Base-by-base conservation (phyloP, 1,284 basidiomycete genomes). In the Tetrapyrgos nigripes region DNA sequence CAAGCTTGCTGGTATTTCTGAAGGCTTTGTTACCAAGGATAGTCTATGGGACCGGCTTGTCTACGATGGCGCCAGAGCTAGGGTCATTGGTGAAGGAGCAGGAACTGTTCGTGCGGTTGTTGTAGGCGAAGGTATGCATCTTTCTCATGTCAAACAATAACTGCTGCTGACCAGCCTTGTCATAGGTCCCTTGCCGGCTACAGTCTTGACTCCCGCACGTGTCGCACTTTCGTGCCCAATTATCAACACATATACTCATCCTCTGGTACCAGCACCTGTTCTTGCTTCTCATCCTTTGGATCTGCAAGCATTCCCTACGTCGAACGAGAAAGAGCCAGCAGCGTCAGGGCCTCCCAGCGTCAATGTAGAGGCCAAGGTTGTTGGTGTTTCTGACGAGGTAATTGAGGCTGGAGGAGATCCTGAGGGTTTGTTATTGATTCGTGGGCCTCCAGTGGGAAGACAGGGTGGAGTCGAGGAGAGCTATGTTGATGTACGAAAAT, bases 21-120 rank as follows among this genome's bases (percentile, higher is more conserved):
- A 91, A 63, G 91, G 92, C 9, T 91, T 85, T 64, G 65, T 91
- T 40, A 89, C 84, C 14, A 89, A 86, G 66, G 87, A 91, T 55
- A 88, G 88, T 61, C 73, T 92, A 17, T 93, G 91, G 91, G 91
- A 93, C 68, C 82, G 89, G 45, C 73, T 88, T 14, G 83, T 92
- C 26, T 89, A 92, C 66, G 86, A 88, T 61, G 73, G 73, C 23
- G 90, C 91, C 4, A 81, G 92, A 44, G 80, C 78, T 27, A 73
- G 75, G 60, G 80, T 86, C 5, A 72, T 91, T 59, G 88, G 86
- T 45, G 81, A 83, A 28, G 79, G 80, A 59, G 83, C 84, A 3
- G 77, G 80, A 2, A 85, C 86, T 19, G 63, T 93, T 44, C 77
- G 90, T 58, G 83, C 76, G 23, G 77, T 88, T 3, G 73, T 93